These are phyloP conservation scores for Astragalus membranaceus DNA, from an alignment of 306 rosid species.

Conservation along the genomic window DNA sequence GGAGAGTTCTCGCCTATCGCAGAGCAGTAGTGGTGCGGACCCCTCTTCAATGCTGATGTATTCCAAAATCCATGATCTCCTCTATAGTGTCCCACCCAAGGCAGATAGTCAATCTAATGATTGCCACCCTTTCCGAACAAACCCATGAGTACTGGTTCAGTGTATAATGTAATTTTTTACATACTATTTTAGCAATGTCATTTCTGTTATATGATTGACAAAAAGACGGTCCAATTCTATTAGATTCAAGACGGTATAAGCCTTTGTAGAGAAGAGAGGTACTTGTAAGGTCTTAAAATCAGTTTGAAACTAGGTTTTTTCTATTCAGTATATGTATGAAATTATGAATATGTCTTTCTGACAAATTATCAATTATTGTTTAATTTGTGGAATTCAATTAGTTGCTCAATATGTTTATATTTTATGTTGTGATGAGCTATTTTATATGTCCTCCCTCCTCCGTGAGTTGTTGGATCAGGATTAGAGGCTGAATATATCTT, in stretches of 20 bases:
- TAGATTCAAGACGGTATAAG: constrained; percentile 17
- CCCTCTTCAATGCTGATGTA: constrained; percentile 70
- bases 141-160: constrained; percentile 41
- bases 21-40: constrained; percentile 61
- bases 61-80: constrained; percentile 83
- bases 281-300: constrained; percentile 21
- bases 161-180: constrained; percentile 16
- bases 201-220: constrained; percentile 21
- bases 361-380: not conserved
- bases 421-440: not conserved
- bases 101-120: constrained; percentile 63
- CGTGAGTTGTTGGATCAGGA: not conserved
- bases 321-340: constrained; percentile 4
- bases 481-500: not conserved
- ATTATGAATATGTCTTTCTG: not conserved
- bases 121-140: constrained; percentile 54
- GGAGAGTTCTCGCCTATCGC: constrained; percentile 78
- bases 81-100: constrained; percentile 56
- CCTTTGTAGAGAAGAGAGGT: constrained; percentile 18
- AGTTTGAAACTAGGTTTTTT: constrained; percentile 15
- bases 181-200: constrained; percentile 2
- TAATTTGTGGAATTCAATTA: constrained; percentile 6
- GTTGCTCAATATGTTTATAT: not conserved
- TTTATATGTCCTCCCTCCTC: not conserved
- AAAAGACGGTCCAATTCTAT: constrained; percentile 17